Evolutionary conservation across 1,284 basidiomycete genomes (phyloP).

Genomic region (Fomitopsis betulina): DNA sequence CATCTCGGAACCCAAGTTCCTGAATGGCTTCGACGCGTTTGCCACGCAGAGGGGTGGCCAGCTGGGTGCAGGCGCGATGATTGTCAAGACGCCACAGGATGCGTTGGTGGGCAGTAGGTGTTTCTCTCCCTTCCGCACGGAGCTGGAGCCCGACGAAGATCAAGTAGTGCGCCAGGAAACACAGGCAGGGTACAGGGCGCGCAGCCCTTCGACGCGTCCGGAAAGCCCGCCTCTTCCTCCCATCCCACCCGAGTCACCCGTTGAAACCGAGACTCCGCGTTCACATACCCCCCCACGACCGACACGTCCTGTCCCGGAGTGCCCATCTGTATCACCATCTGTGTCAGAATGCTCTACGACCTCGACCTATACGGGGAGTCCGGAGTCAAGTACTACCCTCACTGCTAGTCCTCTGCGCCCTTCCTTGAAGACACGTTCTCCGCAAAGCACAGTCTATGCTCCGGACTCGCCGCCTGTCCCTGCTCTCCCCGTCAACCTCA

Average conservation of each 20-base stretch:
- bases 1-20: constrained; percentile 59
- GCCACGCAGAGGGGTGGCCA: constrained; percentile 38
- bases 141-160: constrained; percentile 23
- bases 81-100: constrained; percentile 74
- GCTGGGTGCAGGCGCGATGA: constrained; percentile 61
- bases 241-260: constrained; percentile 29
- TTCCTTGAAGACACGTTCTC: constrained; percentile 36
- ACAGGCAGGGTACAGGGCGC: constrained; percentile 10
- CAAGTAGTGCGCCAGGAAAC: constrained; percentile 22
- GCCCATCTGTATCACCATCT: neutral
- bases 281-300: constrained; percentile 31
- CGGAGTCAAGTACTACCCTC: constrained; percentile 9
- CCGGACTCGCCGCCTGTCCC: constrained; percentile 29
- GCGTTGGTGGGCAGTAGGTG: constrained; percentile 39
- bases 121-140: constrained; percentile 16
- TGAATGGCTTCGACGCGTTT: constrained; percentile 42
- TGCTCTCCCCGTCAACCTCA: constrained; percentile 28
- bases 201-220: constrained; percentile 27
- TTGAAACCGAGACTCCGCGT: constrained; percentile 8
- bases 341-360: neutral
- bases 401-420: constrained; percentile 28
- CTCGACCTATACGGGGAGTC: constrained; percentile 8
- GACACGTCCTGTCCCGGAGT: constrained; percentile 28
- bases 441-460: constrained; percentile 33
- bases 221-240: constrained; percentile 55